These are phyloP conservation scores for Stagonosporopsis vannaccii DNA, from an alignment of 2,329 filamentous ascomycete genomes.

Conservation along the genomic window DNA sequence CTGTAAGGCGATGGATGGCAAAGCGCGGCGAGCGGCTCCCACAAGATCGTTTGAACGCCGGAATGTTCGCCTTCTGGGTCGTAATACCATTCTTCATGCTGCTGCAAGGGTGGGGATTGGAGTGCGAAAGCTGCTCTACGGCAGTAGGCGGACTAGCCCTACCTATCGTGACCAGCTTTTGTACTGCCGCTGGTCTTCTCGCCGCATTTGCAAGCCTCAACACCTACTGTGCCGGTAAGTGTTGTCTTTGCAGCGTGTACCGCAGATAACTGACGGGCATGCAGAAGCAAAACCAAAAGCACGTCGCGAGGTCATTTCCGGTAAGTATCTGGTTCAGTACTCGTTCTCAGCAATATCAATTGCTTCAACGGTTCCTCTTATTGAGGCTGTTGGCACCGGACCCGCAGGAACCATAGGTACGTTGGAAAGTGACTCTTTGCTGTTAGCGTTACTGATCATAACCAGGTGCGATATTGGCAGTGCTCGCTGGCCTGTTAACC, in stretches of 20 bases:
- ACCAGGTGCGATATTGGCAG: slow-evolving; percentile 17
- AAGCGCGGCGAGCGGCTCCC: slow-evolving; percentile 25
- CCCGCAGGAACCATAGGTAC: slow-evolving; percentile 23
- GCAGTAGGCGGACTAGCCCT: slow-evolving; percentile 43
- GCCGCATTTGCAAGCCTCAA: slow-evolving; percentile 51
- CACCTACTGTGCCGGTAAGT: slow-evolving; percentile 51
- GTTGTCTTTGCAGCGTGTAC: background rate
- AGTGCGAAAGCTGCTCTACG: slow-evolving; percentile 30
- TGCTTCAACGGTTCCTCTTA: slow-evolving; percentile 36
- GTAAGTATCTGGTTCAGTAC: slow-evolving; percentile 47
- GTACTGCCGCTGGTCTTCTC: slow-evolving; percentile 48
- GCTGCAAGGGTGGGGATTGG: slow-evolving; percentile 49
- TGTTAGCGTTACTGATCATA: background rate
- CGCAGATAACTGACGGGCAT: background rate
- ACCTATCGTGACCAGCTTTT: slow-evolving; percentile 46
- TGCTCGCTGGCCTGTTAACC: slow-evolving; percentile 21
- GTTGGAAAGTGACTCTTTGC: background rate
- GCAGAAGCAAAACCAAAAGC: slow-evolving; percentile 34
- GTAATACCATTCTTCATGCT: slow-evolving; percentile 44
- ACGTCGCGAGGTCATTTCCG: slow-evolving; percentile 36
- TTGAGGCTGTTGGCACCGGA: slow-evolving; percentile 39
- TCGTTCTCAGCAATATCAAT: slow-evolving; percentile 32
- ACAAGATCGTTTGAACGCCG: slow-evolving; percentile 29
- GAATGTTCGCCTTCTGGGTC: slow-evolving; percentile 38
- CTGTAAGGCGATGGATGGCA: slow-evolving; percentile 24